These are phyloP conservation scores for Bimuria novae-zelandiae DNA, from an alignment of 2,329 filamentous ascomycete species.

Conservation along the genomic window DNA sequence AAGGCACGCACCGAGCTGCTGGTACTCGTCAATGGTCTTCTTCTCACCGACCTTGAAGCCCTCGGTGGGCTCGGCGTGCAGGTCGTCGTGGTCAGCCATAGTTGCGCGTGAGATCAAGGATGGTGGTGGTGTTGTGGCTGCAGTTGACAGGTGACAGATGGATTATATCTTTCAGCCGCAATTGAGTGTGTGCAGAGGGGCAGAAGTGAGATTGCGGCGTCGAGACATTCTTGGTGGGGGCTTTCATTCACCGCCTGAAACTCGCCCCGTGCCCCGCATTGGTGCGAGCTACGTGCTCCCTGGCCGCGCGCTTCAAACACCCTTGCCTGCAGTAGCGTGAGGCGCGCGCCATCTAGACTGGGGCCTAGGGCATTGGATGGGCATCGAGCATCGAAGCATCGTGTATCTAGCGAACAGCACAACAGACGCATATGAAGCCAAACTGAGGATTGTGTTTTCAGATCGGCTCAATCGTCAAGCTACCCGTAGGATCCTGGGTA, in stretches of 20 bases:
- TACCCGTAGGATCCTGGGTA: too few species aligned
- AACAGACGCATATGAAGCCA: too few species aligned
- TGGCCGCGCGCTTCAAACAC: background rate
- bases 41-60: conserved; percentile 99
- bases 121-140: conserved; percentile 9
- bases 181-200: conserved; percentile 11
- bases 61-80: conserved; percentile 83
- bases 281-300: background rate
- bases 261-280: conserved; percentile 1
- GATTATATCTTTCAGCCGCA: conserved; percentile 1
- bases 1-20: conserved; percentile 78
- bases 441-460: too few species aligned
- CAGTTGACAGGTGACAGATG: conserved; percentile 4
- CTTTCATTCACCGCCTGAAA: conserved; percentile 15
- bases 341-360: background rate
- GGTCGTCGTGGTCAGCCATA: conserved; percentile 66
- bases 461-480: too few species aligned
- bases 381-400: too few species aligned
- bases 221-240: conserved; percentile 11
- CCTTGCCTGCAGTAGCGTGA: conserved; percentile 2
- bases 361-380: background rate
- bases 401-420: too few species aligned
- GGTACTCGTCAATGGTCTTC: conserved; percentile 95
- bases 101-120: conserved; percentile 11
- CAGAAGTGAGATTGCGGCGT: conserved; percentile 6